Conservation (phyloP, 2,329 filamentous ascomycete genomes). For the Sclerotinia nivalis region DNA sequence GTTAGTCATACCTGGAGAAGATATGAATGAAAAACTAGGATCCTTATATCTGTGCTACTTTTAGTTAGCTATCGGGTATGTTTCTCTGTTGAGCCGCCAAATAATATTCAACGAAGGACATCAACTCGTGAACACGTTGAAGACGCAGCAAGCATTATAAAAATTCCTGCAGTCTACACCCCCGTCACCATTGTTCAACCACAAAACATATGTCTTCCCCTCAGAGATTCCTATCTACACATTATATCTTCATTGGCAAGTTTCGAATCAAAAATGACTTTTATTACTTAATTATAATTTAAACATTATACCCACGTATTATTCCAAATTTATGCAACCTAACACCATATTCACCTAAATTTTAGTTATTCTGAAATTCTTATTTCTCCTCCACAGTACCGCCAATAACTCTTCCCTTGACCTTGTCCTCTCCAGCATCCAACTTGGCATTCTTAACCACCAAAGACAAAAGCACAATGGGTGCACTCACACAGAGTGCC, state of each 20-base stretch:
- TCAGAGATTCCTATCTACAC: neutral
- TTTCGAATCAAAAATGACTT: neutral
- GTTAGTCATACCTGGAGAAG: neutral
- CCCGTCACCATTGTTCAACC: neutral
- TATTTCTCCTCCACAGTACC: neutral
- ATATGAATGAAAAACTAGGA: neutral
- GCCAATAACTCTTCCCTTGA: slow-evolving; percentile 19
- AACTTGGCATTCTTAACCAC: slow-evolving; percentile 60
- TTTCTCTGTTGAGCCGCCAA: neutral
- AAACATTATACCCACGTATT: neutral
- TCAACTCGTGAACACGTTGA: no score
- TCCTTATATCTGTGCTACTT: neutral
- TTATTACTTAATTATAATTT: neutral
- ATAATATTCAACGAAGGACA: neutral
- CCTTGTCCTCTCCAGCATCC: slow-evolving; percentile 28
- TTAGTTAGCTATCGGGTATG: neutral
- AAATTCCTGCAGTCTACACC: no score
- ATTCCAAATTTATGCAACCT: neutral
- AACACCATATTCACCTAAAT: neutral
- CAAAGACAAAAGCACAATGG: slow-evolving; percentile 57
- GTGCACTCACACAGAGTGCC: slow-evolving; percentile 50
- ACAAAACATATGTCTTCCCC: neutral
- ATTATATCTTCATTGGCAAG: neutral
- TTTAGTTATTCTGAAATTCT: neutral
- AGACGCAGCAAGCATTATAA: neutral